Conservation (phyloP, 768 basidiomycete species). For the Serendipita sp. region DNA sequence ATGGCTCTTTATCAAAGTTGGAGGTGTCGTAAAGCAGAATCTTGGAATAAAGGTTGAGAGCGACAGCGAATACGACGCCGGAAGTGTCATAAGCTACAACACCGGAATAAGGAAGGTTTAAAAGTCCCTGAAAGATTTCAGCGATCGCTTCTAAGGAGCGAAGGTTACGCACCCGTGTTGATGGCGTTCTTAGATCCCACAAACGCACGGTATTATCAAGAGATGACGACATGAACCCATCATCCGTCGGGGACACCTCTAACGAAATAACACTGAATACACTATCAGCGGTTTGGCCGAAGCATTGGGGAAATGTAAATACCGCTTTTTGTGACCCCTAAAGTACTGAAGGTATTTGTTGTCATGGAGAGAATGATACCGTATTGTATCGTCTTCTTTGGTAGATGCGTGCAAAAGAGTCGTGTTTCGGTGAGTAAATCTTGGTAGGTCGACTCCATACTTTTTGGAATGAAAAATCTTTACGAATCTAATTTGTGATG, state of each 20-base stretch:
- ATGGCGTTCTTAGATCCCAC: constrained; percentile 77
- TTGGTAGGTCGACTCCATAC: constrained; percentile 86
- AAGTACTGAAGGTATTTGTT: constrained; percentile 95
- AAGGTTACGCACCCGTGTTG: constrained; percentile 9
- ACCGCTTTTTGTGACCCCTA: constrained; percentile 73
- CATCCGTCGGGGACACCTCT: constrained; percentile 82
- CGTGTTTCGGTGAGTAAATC: constrained; percentile 84
- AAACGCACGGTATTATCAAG: constrained; percentile 88
- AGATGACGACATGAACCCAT: constrained; percentile 90
- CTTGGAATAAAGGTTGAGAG: constrained; percentile 63
- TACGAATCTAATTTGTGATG: constrained; percentile 28
- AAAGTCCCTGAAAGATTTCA: constrained; percentile 32
- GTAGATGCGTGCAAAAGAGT: constrained; percentile 83
- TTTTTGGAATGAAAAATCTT: constrained; percentile 86
- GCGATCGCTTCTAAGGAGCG: background rate
- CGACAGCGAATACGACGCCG: constrained; percentile 76
- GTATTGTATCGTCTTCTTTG: constrained; percentile 85
- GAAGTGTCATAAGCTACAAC: constrained; percentile 72
- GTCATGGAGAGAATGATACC: constrained; percentile 90
- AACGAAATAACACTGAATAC: constrained; percentile 58
- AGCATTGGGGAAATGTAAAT: constrained; percentile 9
- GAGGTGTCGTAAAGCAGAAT: constrained; percentile 75
- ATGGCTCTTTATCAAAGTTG: constrained; percentile 85
- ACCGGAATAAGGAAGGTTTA: constrained; percentile 45
- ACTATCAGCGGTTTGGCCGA: background rate